Base-by-base conservation (phyloP, 2,329 filamentous ascomycete species). In the Colletotrichum agaves region DNA sequence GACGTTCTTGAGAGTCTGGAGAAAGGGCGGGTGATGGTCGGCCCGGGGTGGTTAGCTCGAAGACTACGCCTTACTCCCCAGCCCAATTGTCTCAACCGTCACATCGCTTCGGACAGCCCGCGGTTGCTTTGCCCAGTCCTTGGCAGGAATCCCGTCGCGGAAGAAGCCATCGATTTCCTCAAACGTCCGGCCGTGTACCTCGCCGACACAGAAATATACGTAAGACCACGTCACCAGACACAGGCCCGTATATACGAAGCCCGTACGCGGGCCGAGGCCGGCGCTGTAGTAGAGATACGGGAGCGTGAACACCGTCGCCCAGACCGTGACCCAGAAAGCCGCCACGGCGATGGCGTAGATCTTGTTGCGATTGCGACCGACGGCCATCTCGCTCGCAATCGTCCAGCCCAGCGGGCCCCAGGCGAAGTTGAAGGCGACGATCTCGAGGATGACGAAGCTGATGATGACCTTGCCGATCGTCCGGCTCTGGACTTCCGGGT, bases 291-390 rank as follows among this genome's bases (percentile, higher is more conserved):
- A 81, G 7, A 37, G 35, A 56, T 82, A 82, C 0, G 80, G 80
- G 2, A 76, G 71, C 2, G 78, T 81, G 62, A 81, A 82, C 33
- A 78, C 77, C 11, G 75, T 79, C 27, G 74, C 73, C 80, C 80
- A 82, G 46, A 80, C 76, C 0, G 78, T 80, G 62, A 81, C 73
- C 76, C 76, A 84, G 74, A 84, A 84, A 5, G 74, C 78, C 3
- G 75, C 80, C 0, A 85, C 79, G 1, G 82, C 76, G 3, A 78
- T 75, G 10, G 79, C 75, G 23, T 76, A 79, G 72, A 83, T 83
- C 72, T 83, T 83, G 73, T 82, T 82, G 60, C 79, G 73, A 71
- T 83, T 83, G 10, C 75, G 76, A 12, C 81, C 81, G 21, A 82
- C 78, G 2, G 81, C 77, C 76, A 80, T 79, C 70, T 83, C 81